These are phyloP conservation scores for Nakazawaea ishiwadae DNA, from an alignment of 805 yeast genomes.

Conservation along the genomic window DNA sequence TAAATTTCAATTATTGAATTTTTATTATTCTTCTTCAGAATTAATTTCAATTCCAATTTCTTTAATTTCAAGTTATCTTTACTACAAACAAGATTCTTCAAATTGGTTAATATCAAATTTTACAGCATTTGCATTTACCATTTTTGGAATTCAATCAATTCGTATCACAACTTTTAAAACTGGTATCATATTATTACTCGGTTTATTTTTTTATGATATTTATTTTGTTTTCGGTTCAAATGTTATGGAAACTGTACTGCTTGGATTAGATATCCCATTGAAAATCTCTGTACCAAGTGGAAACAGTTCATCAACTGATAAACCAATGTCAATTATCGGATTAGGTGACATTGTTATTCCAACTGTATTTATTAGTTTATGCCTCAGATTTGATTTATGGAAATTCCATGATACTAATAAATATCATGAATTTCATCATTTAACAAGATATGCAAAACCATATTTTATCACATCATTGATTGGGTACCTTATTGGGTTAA, in stretches of 20 bases:
- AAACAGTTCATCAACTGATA: slow-evolving; percentile 13
- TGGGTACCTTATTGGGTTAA: slow-evolving; percentile 45
- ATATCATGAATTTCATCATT: slow-evolving; percentile 34
- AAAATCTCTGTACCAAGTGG: slow-evolving; percentile 43
- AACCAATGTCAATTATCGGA: slow-evolving; percentile 43
- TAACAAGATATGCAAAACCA: slow-evolving; percentile 31
- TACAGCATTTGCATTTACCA: slow-evolving; percentile 35
- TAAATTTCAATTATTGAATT: slow-evolving; percentile 29
- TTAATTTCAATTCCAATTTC: slow-evolving; percentile 21
- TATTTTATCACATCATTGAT: slow-evolving; percentile 44
- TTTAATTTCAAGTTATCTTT: slow-evolving; percentile 14
- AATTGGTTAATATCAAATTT: slow-evolving; percentile 47
- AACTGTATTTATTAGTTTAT: slow-evolving; percentile 46
- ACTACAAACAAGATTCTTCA: slow-evolving; percentile 23
- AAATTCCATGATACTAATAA: slow-evolving; percentile 29
- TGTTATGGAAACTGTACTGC: slow-evolving; percentile 62
- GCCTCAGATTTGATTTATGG: slow-evolving; percentile 50
- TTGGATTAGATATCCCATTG: slow-evolving; percentile 47
- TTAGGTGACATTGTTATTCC: slow-evolving; percentile 67
- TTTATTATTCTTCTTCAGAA: slow-evolving; percentile 28
- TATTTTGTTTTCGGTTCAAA: slow-evolving; percentile 63
- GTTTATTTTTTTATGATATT: slow-evolving; percentile 57
- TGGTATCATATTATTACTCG: slow-evolving; percentile 39
- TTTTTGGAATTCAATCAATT: slow-evolving; percentile 35
- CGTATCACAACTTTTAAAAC: slow-evolving; percentile 40